Percentiles rank a stretch among this genome's conserved stretches.
Conservation (phyloP, 1,284 basidiomycete genomes). For the Macrocystidia cucumis region DNA sequence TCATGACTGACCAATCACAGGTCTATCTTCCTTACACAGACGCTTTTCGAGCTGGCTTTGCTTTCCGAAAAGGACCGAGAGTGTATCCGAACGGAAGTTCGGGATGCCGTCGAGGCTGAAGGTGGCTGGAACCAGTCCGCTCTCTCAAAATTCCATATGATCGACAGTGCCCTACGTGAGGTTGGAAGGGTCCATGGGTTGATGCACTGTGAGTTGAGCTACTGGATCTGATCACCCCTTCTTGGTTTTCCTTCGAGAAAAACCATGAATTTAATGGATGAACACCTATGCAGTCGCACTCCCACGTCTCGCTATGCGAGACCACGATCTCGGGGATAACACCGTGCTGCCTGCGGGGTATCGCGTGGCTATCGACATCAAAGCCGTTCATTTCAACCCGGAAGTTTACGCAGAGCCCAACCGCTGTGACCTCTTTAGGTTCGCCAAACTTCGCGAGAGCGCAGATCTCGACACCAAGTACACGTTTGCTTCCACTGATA, state of each 20-base stretch:
- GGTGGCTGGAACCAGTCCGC: constrained; percentile 27
- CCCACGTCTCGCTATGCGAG: constrained; percentile 18
- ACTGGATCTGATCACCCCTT: not conserved
- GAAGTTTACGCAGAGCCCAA: constrained; percentile 29
- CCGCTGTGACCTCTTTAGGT: constrained; percentile 38
- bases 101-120: constrained; percentile 23
- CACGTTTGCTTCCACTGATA: constrained; percentile 23
- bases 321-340: constrained; percentile 29
- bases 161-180: constrained; percentile 29
- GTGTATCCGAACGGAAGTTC: constrained; percentile 22
- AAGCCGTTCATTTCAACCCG: constrained; percentile 33
- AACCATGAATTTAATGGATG: not conserved
- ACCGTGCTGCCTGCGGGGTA: constrained; percentile 34
- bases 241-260: too few relatives aligned
- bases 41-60: constrained; percentile 25
- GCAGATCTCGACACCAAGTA: constrained; percentile 19
- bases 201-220: constrained; percentile 19
- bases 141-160: constrained; percentile 22
- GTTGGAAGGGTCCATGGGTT: constrained; percentile 25
- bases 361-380: constrained; percentile 31
- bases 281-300: constrained; percentile 19
- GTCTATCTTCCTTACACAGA: constrained; percentile 28
- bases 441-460: constrained; percentile 28
- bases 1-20: constrained; percentile 11
- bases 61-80: constrained; percentile 20